Percentiles rank a stretch among this genome's conserved stretches.
phyloP scores from a whole-genome alignment of 305 asterid species.

The Fraxinus baroniana region DNA sequence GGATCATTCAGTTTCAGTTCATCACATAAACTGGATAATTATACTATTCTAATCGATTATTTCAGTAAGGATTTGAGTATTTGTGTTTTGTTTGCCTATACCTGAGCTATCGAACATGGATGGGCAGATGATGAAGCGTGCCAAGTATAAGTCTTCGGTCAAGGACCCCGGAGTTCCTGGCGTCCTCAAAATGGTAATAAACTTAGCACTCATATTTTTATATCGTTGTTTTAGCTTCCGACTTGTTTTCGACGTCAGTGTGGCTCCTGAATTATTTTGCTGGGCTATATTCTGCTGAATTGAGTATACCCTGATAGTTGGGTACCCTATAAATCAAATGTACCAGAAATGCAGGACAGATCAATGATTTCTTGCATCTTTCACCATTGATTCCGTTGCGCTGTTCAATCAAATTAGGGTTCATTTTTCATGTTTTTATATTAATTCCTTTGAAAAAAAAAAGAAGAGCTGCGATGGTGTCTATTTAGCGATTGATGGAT shows the following conservation, averaged over 20 bases:
- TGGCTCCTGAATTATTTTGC: constrained; percentile 4
- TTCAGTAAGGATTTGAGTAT: not conserved
- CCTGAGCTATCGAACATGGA: constrained; percentile 44
- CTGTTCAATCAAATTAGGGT: not conserved
- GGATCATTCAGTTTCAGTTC: not conserved
- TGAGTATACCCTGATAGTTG: not conserved
- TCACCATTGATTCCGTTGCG: not conserved
- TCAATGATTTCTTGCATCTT: constrained; percentile 13
- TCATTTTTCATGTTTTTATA: not conserved
- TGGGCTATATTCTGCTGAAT: not conserved
- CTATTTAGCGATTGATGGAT: constrained; percentile 7
- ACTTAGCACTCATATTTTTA: constrained; percentile 17
- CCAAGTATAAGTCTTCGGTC: constrained; percentile 60
- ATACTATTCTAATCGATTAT: not conserved
- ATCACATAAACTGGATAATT: not conserved
- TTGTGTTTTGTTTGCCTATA: not conserved
- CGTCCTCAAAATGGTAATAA: constrained; percentile 62
- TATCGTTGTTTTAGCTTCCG: not conserved
- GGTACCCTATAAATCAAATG: not conserved
- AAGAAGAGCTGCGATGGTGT: not conserved
- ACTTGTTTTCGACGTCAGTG: constrained; percentile 10
- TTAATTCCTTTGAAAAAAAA: not conserved
- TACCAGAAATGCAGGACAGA: not conserved
- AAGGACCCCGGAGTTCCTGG: constrained; percentile 82
- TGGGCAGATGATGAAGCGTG: constrained; percentile 66